Base-by-base conservation (phyloP, 352 stramenopile species). In the Globisporangium alternatum region DNA sequence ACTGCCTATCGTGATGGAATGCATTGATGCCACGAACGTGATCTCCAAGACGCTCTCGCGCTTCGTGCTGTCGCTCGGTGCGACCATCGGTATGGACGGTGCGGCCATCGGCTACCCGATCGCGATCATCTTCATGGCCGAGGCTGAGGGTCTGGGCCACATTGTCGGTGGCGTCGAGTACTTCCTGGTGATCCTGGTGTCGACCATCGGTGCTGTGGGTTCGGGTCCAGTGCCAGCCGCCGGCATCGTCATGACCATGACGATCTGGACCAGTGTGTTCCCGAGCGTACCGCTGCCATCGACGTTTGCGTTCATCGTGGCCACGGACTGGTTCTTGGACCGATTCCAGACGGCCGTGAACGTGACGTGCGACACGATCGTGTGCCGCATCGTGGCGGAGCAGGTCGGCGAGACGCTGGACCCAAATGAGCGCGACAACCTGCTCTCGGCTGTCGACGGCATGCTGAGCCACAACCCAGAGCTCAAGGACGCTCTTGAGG, bases 1-100 rank as follows among this genome's bases (percentile, higher is more conserved):
- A 64, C 68, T 93, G 56, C 84, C 82, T 0, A 77, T 91, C 31
- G 87, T 80, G 15, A 74, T 89, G 71, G 79, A 81, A 5, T 92
- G 81, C 60, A 72, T 92, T n/a, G 83, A 90, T 56, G 69, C 71
- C 19, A 86, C 82, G 10, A 78, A 75, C 25, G 74, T 82, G 62
- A 74, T 91, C 12, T 84, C 82, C 19, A 66, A 70, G 56, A 74
- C 83, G 31, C 62, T 91, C 4, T 75, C 79, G 2, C 76, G 78
- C 15, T 89, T 90, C 54, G 70, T 89, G 21, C 55, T 90, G 37
- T 80, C 80, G 58, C 72, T 92, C 15, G 81, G 78, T 0, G 79
- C 83, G 5, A 90, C 78, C 3, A 82, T 73, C 44, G 57, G 65
- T 47, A 79, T 76, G 67, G 60, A 78, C 59, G 75, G 75, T n/a